phyloP scores from a whole-genome alignment of 805 yeast species.

The Myxozyma mucilagina region DNA sequence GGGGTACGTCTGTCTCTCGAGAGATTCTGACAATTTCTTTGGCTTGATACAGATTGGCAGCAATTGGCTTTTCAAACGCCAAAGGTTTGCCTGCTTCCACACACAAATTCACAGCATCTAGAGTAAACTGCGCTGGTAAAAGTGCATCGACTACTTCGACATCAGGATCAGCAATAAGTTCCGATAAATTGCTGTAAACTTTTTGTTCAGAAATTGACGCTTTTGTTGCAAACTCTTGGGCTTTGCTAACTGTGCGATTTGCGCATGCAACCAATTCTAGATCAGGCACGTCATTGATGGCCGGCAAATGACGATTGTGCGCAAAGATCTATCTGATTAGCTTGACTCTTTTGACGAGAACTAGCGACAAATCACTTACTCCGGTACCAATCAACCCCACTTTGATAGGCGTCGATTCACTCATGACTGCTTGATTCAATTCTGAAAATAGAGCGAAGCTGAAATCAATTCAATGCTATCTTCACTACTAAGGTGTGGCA shows the following conservation, averaged over 20 bases:
- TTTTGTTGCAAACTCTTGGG: conserved; percentile 68
- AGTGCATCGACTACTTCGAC: conserved; percentile 81
- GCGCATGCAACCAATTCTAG: conserved; percentile 68
- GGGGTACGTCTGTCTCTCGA: conserved; percentile 61
- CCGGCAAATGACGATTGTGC: conserved; percentile 77
- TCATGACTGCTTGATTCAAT: neutral
- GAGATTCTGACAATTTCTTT: conserved; percentile 71
- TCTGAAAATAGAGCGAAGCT: too few relatives aligned
- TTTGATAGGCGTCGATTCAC: neutral
- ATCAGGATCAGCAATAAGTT: conserved; percentile 61
- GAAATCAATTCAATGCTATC: too few relatives aligned
- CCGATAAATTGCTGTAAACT: conserved; percentile 63
- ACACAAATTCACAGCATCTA: conserved; percentile 67
- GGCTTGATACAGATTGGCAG: conserved; percentile 82
- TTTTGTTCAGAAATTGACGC: conserved; percentile 52
- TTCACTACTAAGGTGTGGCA: too few relatives aligned
- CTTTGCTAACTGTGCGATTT: conserved; percentile 84
- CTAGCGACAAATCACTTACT: neutral
- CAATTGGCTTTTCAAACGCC: conserved; percentile 86
- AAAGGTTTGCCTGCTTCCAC: conserved; percentile 75
- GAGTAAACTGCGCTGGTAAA: conserved; percentile 83
- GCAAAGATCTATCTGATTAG: conserved; percentile 63
- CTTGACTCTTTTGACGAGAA: neutral
- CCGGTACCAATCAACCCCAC: conserved; percentile 16
- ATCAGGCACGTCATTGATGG: conserved; percentile 49